Percentiles rank a stretch among this genome's conserved stretches.
These are phyloP conservation scores for Corylus americana DNA, from an alignment of 306 rosid species.

Conservation along the genomic window DNA sequence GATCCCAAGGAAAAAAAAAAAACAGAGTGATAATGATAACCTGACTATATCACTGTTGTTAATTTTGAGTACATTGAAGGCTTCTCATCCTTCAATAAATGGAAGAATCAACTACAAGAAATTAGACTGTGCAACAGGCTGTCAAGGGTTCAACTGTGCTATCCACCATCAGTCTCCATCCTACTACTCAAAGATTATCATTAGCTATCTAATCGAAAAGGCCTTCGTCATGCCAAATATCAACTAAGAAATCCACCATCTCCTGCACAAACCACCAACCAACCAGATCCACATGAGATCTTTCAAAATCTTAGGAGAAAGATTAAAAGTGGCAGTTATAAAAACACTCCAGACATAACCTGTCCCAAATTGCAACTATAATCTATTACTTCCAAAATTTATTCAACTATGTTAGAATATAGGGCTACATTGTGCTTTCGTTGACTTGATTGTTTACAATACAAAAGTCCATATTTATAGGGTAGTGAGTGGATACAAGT, in stretches of 20 bases:
- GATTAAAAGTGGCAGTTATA: background rate
- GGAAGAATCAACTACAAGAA: constrained; percentile 23
- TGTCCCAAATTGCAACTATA: background rate
- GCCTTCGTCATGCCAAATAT: constrained; percentile 89
- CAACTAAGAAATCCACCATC: constrained; percentile 96
- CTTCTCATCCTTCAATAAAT: background rate
- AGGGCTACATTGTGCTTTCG: too few species aligned
- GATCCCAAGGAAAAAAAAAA: background rate
- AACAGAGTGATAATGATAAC: background rate
- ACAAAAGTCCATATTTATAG: too few species aligned
- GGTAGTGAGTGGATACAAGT: too few species aligned
- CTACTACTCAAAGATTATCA: background rate
- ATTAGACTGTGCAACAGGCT: constrained; percentile 9
- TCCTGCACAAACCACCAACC: constrained; percentile 60
- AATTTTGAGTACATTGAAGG: background rate
- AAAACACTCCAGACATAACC: background rate
- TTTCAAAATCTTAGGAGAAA: background rate
- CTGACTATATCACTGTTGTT: background rate
- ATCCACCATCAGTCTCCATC: constrained; percentile 2
- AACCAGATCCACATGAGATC: constrained; percentile 28
- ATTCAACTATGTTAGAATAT: background rate
- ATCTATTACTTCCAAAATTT: background rate
- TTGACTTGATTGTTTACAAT: too few species aligned
- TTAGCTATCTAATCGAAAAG: constrained; percentile 55
- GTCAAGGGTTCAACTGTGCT: constrained; percentile 1